A percentile compares a stretch with the other conserved stretches of the same genome.
phyloP scores from a whole-genome alignment of 176 grass and related monocot species.

The Oryza longistaminata region DNA sequence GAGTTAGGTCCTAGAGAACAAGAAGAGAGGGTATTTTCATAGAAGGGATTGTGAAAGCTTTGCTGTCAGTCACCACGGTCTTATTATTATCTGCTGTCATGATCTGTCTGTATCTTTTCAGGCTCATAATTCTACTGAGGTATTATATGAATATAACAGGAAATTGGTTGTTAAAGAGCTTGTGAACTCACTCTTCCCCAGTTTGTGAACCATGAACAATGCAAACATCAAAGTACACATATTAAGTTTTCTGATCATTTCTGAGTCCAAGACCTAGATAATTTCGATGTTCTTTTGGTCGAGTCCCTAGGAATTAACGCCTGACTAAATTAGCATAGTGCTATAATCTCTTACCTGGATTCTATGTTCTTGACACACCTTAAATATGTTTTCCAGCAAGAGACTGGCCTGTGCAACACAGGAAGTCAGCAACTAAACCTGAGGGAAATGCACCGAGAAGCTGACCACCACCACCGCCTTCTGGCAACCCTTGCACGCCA shows the following conservation, averaged over 20 bases:
- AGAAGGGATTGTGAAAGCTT: background rate
- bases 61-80: background rate
- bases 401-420: constrained; percentile 72
- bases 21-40: background rate
- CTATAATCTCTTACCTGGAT: background rate
- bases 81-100: background rate
- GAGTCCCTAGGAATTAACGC: background rate
- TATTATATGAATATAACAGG: background rate
- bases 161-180: constrained; percentile 12
- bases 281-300: background rate
- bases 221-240: background rate
- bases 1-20: background rate
- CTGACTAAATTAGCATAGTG: constrained; percentile 16
- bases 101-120: background rate
- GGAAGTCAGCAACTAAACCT: background rate
- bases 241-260: background rate
- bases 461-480: constrained; percentile 11
- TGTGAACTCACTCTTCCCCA: background rate
- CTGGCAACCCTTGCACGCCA: constrained; percentile 26
- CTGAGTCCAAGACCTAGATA: background rate
- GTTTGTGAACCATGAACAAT: background rate
- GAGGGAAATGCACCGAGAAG: background rate
- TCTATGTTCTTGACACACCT: background rate
- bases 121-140: background rate
- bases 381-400: constrained; percentile 58